Conservation (phyloP, 331 rosid species). For the Malus hybrid region DNA sequence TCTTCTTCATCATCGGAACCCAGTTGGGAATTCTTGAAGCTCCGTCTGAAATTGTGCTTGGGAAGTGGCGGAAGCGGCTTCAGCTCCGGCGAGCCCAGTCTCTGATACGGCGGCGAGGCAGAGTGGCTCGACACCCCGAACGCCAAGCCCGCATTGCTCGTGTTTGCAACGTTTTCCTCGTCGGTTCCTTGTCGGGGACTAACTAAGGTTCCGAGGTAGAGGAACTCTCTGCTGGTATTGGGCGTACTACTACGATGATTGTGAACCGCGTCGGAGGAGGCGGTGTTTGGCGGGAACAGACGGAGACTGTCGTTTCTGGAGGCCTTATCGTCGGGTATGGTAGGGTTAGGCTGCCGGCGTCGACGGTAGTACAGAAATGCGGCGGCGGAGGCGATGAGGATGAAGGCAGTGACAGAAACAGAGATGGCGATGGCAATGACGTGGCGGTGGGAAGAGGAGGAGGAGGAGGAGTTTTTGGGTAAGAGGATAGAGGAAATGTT, state of each 20-base stretch:
- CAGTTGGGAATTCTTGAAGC: conserved; percentile 2
- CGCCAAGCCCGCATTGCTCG: conserved; percentile 10
- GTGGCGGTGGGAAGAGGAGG: conserved; percentile 31
- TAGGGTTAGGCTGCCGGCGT: neutral
- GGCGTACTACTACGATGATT: conserved; percentile 32
- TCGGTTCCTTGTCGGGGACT: conserved; percentile 31
- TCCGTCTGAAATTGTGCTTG: conserved; percentile 29
- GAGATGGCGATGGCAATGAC: conserved; percentile 35
- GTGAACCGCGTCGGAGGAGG: conserved; percentile 41
- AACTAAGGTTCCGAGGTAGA: conserved; percentile 58
- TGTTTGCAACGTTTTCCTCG: conserved; percentile 11
- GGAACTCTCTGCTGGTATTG: conserved; percentile 40
- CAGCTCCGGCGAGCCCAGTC: conserved; percentile 34
- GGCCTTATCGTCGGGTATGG: conserved; percentile 23
- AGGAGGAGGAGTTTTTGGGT: conserved; percentile 31
- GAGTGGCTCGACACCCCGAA: conserved; percentile 14
- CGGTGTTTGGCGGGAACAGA: conserved; percentile 49
- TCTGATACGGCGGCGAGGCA: conserved; percentile 31
- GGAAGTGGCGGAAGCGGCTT: conserved; percentile 57
- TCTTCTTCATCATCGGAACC: conserved; percentile 43
- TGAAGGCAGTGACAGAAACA: conserved; percentile 32
- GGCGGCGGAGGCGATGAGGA: conserved; percentile 22
- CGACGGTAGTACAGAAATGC: conserved; percentile 38
- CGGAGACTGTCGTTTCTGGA: conserved; percentile 55
- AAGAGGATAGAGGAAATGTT: conserved; percentile 76